Evolutionary conservation across 2,329 filamentous ascomycete species (phyloP), one percentile per base, ranked within the genome.

Genomic region (Xylaria sp.): DNA sequence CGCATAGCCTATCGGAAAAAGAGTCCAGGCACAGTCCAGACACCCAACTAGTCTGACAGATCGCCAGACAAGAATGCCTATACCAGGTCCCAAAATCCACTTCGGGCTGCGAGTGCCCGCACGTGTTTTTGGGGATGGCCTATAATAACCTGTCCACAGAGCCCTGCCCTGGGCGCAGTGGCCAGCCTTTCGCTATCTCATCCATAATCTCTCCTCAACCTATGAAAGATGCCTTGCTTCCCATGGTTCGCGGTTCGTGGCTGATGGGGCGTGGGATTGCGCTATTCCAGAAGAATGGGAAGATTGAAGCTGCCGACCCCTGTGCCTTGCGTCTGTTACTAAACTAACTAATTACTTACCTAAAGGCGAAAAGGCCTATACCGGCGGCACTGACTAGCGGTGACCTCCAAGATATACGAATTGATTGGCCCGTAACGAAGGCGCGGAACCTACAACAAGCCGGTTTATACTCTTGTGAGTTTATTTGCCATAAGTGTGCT

Each of bases 51-150:
- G 62, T 50, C 61, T 39, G 61, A 50, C 62, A 56, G 68, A 65
- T 64, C 65, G 63, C 54, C 65, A 62, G 32, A 24, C 57, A 17
- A 57, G 51, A 65, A 39, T 61, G 59, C 59, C 55, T 60, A 55
- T 63, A 53, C 58, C 39, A 34, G 57, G 55, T 64, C 51, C 54
- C 65, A 62, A 67, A 69, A 48, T 65, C 70, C 68, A 70, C 68
- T 72, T 72, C 64, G 57, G 65, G 68, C 61, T 67, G 65, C 58
- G 54, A 65, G 70, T 67, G 68, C 63, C 61, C 65, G 70, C 70
- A 72, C 70, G 70, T 71, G 69, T 67, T 70, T 70, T 64, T 19
- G 21, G 55, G 53, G 36, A 57, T 55, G 45, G 69, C 60, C 58
- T 65, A 57, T 61, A 61, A 47, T 47, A 47, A 51, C 45, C 21